These are phyloP conservation scores for Lentinula aciculospora DNA, from an alignment of 768 basidiomycete genomes.

Conservation along the genomic window DNA sequence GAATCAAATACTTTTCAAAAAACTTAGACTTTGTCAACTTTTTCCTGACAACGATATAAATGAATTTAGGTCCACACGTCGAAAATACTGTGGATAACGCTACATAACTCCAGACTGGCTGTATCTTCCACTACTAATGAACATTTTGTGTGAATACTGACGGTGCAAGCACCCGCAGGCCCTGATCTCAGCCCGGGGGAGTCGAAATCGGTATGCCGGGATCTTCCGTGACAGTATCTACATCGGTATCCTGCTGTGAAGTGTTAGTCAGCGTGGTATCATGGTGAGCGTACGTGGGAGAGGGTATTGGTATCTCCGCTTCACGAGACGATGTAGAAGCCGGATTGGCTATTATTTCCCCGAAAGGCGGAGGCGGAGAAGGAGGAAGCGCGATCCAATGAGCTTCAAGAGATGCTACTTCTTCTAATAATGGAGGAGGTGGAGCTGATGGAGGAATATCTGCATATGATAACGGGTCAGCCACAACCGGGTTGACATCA, in stretches of 20 bases:
- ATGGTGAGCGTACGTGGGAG: background rate
- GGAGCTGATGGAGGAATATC: background rate
- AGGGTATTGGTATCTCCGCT: background rate
- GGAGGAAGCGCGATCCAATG: background rate
- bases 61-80: background rate
- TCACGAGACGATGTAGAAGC: background rate
- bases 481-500: background rate
- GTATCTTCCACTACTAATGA: background rate
- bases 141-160: background rate
- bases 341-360: background rate
- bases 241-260: background rate
- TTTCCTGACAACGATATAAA: background rate
- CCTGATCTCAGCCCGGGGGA: background rate
- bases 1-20: no score
- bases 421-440: background rate
- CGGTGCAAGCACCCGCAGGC: background rate
- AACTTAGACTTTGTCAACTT: no score
- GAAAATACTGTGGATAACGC: background rate
- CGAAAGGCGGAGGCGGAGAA: slow-evolving; percentile 2
- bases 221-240: background rate
- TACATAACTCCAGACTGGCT: background rate
- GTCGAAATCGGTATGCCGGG: background rate
- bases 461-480: background rate
- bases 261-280: background rate
- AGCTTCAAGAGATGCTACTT: background rate